A percentile compares a stretch with the other conserved stretches of the same genome.
Conservation (phyloP, 2,329 filamentous ascomycete genomes). For the Ploettnerulaceae sp. region DNA sequence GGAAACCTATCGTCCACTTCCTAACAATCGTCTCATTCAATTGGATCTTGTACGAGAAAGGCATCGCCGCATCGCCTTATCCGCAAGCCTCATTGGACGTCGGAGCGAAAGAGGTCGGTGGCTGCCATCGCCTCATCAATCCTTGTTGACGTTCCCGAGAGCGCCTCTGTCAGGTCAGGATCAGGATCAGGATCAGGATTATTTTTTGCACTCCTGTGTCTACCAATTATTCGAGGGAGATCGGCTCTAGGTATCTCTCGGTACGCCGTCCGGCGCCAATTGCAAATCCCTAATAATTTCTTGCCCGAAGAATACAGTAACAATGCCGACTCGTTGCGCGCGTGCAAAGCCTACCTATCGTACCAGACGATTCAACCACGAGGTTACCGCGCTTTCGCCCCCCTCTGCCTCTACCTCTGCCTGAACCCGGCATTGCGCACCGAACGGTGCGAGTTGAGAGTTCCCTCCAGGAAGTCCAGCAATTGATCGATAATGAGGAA, state of each 20-base stretch:
- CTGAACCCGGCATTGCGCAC: too few relatives aligned
- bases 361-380: neutral
- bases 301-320: too few relatives aligned
- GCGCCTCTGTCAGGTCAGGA: neutral
- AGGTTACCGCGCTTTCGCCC: neutral
- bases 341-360: neutral
- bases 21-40: neutral
- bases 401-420: too few relatives aligned
- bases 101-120: neutral
- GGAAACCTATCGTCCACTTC: neutral
- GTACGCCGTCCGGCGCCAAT: slow-evolving; percentile 3
- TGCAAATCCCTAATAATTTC: neutral
- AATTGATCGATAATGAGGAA: too few relatives aligned
- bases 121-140: slow-evolving; percentile 1
- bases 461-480: too few relatives aligned
- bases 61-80: neutral
- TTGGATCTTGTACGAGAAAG: slow-evolving; percentile 3
- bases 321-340: slow-evolving; percentile 1
- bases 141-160: slow-evolving; percentile 6
- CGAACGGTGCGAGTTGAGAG: slow-evolving; percentile 1
- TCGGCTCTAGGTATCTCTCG: slow-evolving; percentile 5
- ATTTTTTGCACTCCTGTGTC: slow-evolving; percentile 8
- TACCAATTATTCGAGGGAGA: neutral
- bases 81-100: neutral
- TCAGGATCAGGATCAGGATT: too few relatives aligned